A percentile compares a stretch with the other conserved stretches of the same genome.
These are phyloP conservation scores for Ophioceras dolichostomum DNA, from an alignment of 2,329 filamentous ascomycete genomes.

Conservation along the genomic window DNA sequence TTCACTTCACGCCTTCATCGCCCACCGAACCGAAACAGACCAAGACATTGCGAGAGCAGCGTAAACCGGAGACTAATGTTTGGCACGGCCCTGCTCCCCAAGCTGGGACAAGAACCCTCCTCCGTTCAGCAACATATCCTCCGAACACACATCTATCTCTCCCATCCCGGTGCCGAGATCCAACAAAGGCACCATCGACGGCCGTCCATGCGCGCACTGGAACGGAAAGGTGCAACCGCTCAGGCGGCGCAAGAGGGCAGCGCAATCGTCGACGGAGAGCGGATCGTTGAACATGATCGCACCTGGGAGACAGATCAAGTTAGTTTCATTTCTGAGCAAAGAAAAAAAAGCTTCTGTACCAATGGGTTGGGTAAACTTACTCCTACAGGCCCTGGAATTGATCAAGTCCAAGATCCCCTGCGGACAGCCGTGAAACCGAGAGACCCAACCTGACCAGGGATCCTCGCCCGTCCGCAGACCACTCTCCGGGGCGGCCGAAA, in stretches of 20 bases:
- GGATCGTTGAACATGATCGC: conserved; percentile 81
- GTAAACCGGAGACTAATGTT: too few relatives aligned
- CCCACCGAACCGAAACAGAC: too few relatives aligned
- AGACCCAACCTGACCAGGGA: conserved; percentile 36
- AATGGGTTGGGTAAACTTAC: conserved; percentile 21
- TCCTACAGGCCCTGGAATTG: conserved; percentile 64
- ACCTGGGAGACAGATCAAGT: conserved; percentile 17
- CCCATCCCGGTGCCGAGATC: conserved; percentile 25
- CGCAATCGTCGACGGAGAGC: conserved; percentile 45
- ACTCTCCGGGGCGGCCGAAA: too few relatives aligned
- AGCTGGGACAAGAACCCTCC: neutral
- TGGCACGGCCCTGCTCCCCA: neutral
- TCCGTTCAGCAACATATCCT: too few relatives aligned
- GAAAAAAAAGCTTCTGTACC: neutral
- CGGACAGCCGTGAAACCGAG: conserved; percentile 57
- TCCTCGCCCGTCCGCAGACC: neutral
- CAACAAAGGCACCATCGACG: conserved; percentile 51
- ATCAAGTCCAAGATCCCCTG: conserved; percentile 63
- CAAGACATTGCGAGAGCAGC: too few relatives aligned
- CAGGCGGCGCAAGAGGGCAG: conserved; percentile 42
- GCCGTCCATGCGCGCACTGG: conserved; percentile 70
- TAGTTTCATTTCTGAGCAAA: too few relatives aligned
- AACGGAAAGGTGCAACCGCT: conserved; percentile 60
- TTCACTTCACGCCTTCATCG: too few relatives aligned
- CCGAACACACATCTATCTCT: neutral